Conservation (phyloP, 2,329 filamentous ascomycete species). For the Alternaria panax region DNA sequence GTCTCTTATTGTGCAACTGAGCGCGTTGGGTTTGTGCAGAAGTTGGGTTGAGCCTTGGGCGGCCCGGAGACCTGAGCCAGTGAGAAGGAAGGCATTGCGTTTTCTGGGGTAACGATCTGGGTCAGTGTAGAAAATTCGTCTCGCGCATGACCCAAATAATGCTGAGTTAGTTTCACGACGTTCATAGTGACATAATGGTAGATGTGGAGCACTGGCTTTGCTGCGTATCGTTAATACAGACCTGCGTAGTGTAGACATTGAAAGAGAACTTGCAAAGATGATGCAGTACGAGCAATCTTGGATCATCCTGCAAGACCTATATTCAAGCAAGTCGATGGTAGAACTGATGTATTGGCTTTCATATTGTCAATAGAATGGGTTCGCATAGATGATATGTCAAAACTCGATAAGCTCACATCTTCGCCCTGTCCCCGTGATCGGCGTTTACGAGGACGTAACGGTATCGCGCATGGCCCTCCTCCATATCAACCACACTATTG, state of each 20-base stretch:
- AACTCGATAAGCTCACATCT: slow-evolving; percentile 21
- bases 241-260: neutral
- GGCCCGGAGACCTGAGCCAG: neutral
- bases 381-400: neutral
- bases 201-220: neutral
- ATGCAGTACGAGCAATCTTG: neutral
- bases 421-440: slow-evolving; percentile 34
- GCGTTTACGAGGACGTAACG: slow-evolving; percentile 47
- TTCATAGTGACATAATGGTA: neutral
- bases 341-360: neutral
- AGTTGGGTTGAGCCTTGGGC: neutral
- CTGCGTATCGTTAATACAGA: neutral
- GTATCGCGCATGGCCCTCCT: slow-evolving; percentile 61
- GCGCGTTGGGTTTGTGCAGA: neutral
- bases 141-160: neutral
- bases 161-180: neutral
- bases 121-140: neutral
- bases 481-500: slow-evolving; percentile 64
- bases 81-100: neutral
- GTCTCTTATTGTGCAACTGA: neutral
- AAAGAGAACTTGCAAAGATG: neutral
- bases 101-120: neutral
- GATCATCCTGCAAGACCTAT: neutral
- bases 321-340: neutral
- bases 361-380: neutral